Evolutionary conservation across 192 early-diverging fungal species (phyloP).

Genomic region (Lunasporangiospora selenospora): DNA sequence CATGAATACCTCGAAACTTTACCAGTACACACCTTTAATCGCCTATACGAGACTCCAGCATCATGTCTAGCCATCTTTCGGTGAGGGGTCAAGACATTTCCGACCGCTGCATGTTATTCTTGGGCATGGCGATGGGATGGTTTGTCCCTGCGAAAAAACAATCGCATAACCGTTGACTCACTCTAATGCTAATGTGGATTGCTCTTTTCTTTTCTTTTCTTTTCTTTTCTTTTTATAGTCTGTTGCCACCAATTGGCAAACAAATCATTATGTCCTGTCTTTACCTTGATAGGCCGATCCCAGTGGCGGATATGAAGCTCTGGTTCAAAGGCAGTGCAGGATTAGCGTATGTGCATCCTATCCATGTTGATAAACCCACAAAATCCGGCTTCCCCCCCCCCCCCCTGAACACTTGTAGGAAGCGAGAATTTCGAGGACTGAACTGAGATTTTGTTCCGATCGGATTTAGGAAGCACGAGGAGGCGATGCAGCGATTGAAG

Average conservation of each 20-base stretch:
- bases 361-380: neutral
- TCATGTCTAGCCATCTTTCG: constrained; percentile 94
- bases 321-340: constrained; percentile 62
- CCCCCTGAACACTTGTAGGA: neutral
- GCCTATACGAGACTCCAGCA: constrained; percentile 87
- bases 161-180: neutral
- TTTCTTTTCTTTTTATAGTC: constrained; percentile 27
- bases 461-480: constrained; percentile 65
- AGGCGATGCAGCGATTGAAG: constrained; percentile 72
- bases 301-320: constrained; percentile 63
- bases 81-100: constrained; percentile 35
- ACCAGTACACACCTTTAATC: constrained; percentile 73
- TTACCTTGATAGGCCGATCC: constrained; percentile 71
- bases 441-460: no score
- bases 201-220: neutral
- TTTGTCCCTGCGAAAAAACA: neutral
- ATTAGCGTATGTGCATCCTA: constrained; percentile 14
- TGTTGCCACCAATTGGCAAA: constrained; percentile 85
- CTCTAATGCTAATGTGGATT: neutral
- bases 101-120: neutral
- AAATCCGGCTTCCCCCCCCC: neutral
- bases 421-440: neutral
- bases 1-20: constrained; percentile 84
- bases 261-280: constrained; percentile 92
- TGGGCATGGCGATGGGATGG: neutral